Base-by-base conservation (phyloP, 805 yeast genomes). In the Myxozyma mucilagina region DNA sequence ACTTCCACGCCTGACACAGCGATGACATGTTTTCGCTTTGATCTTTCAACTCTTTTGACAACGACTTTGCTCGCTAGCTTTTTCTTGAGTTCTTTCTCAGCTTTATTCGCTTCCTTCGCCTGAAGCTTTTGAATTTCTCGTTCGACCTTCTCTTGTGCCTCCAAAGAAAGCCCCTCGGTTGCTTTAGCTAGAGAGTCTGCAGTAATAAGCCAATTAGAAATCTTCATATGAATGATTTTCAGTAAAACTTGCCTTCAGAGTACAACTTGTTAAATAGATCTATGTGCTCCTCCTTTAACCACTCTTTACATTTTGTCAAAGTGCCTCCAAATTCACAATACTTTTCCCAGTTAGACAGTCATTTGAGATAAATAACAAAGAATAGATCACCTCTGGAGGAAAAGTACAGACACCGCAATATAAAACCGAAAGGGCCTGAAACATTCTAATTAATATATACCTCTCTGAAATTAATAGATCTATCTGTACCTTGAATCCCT, bases 241-340 rank as follows among this genome's bases (percentile, higher is more conserved):
- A 16, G 44, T 24, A 36, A 24, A 4, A 14, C 20, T 41, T 13
- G 16, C 71, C 72, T 36, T 80, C 86, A 1, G 83, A 79, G 75
- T 92, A 91, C 47, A 89, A 74, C 64, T 80, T 73, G 35, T 80
- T 77, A 69, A 72, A 92, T 43, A 87, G 71, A 14, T 82, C 87
- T 1, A 78, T 75, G 68, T 90, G 79, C 53, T 80, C 77, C 44
- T 81, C 84, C 59, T 81, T 77, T 47, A 93, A 79, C 96, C 97
- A 90, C 24, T 81, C 84, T 69, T 88, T 90, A 76, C 98, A 92
- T 71, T 89, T 84, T 71, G 86, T 87, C 74, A 89, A 80, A 32
- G 85, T 69, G 49, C 87, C 89, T 11, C 96, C 94, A 72, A 92
- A 92, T 72, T 93, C 97, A 77, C 98, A 92, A 76, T 86, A 92